Percentiles rank a stretch among this genome's conserved stretches.
These are phyloP conservation scores for Anacardium occidentale DNA, from an alignment of 345 rosid species.

Conservation along the genomic window DNA sequence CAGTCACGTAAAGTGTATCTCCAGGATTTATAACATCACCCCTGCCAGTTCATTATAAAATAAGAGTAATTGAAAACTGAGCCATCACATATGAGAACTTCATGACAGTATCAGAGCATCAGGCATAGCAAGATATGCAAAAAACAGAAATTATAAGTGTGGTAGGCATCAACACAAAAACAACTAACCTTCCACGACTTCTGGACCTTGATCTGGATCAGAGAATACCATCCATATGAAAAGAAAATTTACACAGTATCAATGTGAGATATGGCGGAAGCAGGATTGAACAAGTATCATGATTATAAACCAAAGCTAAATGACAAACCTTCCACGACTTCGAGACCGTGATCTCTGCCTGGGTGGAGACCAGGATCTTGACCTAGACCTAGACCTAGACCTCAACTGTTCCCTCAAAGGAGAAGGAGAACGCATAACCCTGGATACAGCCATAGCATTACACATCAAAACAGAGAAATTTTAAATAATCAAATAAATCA, in stretches of 20 bases:
- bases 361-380: slow-evolving; percentile 61
- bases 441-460: slow-evolving; percentile 25
- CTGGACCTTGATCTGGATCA: slow-evolving; percentile 69
- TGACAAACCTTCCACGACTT: slow-evolving; percentile 85
- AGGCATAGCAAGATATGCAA: not conserved
- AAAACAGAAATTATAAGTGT: not conserved
- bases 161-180: slow-evolving; percentile 2
- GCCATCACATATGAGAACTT: not conserved
- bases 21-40: slow-evolving; percentile 57
- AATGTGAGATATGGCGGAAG: not conserved
- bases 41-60: slow-evolving; percentile 35
- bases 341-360: slow-evolving; percentile 68
- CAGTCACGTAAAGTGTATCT: slow-evolving; percentile 90
- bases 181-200: slow-evolving; percentile 73
- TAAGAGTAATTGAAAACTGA: not conserved
- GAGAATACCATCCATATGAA: slow-evolving; percentile 27
- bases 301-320: slow-evolving; percentile 6
- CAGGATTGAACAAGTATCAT: not conserved
- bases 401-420: slow-evolving; percentile 58
- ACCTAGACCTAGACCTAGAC: slow-evolving; percentile 53
- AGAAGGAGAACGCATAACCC: slow-evolving; percentile 68
- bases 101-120: not conserved
- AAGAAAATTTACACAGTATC: slow-evolving; percentile 3
- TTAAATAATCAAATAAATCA: not conserved
- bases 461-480: not conserved